A percentile compares a stretch with the other conserved stretches of the same genome.
phyloP scores from a whole-genome alignment of 2,329 filamentous ascomycete species.

The Emergomyces pasteurianus region DNA sequence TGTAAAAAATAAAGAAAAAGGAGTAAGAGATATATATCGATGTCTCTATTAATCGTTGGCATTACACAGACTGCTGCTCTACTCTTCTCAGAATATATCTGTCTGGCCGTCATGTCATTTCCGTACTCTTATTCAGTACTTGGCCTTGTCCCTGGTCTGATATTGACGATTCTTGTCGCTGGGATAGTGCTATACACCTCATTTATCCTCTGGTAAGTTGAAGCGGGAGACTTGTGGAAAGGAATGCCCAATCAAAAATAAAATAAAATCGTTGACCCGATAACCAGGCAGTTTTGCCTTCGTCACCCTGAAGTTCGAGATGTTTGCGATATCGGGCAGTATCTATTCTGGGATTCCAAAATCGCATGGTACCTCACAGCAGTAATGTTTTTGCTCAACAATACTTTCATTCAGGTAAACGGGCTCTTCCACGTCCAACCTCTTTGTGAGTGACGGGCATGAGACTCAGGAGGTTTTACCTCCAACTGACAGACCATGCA shows the following conservation, averaged over 20 bases:
- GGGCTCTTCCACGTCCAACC: neutral
- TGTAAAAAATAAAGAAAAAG: neutral
- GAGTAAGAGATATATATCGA: neutral
- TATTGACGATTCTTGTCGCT: conserved; percentile 69
- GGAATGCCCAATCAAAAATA: neutral
- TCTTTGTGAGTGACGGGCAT: neutral
- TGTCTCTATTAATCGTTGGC: neutral
- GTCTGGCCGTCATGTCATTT: conserved; percentile 87
- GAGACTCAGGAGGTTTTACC: neutral
- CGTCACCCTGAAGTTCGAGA: conserved; percentile 84
- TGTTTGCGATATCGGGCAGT: conserved; percentile 91
- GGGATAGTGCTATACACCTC: conserved; percentile 74
- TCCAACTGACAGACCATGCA: neutral
- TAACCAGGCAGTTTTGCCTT: conserved; percentile 71
- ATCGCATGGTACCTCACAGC: conserved; percentile 60
- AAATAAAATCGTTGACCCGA: conserved; percentile 9
- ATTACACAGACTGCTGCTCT: conserved; percentile 58
- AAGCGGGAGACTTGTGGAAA: neutral
- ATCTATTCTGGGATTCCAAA: conserved; percentile 75
- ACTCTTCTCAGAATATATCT: conserved; percentile 93
- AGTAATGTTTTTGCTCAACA: conserved; percentile 86
- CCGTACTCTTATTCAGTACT: conserved; percentile 85
- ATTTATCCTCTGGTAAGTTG: conserved; percentile 47
- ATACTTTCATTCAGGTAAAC: conserved; percentile 69
- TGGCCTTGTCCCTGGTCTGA: conserved; percentile 74